Conservation (phyloP, 352 stramenopile genomes). For the Pythium monospermum region DNA sequence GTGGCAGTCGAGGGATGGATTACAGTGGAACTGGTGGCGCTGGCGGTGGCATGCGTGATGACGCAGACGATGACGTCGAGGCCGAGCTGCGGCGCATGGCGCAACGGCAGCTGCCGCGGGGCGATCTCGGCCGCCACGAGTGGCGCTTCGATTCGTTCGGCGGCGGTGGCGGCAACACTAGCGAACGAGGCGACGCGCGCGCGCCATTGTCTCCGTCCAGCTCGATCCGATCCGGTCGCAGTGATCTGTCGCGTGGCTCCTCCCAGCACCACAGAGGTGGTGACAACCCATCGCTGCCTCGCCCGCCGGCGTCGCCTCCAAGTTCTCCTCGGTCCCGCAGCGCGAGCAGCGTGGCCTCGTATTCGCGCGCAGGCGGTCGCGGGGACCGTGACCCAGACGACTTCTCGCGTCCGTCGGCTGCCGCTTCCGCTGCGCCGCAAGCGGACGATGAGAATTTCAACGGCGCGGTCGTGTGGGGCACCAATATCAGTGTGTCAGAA, state of each 20-base stretch:
- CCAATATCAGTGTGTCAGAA: constrained; percentile 90
- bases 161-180: constrained; percentile 11
- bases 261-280: neutral
- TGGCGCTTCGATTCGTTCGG: constrained; percentile 66
- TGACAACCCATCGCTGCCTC: constrained; percentile 31
- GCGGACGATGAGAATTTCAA: constrained; percentile 49
- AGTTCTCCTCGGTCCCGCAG: constrained; percentile 54
- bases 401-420: constrained; percentile 19
- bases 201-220: constrained; percentile 38
- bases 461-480: constrained; percentile 91
- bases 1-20: constrained; percentile 21
- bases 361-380: neutral
- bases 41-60: constrained; percentile 16
- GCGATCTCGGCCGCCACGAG: constrained; percentile 70
- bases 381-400: constrained; percentile 18
- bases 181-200: constrained; percentile 2
- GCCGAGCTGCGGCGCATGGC: constrained; percentile 72
- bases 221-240: constrained; percentile 33
- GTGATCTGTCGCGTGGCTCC: constrained; percentile 15
- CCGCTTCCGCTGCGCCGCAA: neutral
- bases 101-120: constrained; percentile 68
- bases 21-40: constrained; percentile 9
- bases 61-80: constrained; percentile 66
- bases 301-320: constrained; percentile 51
- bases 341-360: constrained; percentile 16